Percentiles rank a stretch among this genome's conserved stretches.
Conservation (phyloP, 805 yeast species). For the Candida corydali region DNA sequence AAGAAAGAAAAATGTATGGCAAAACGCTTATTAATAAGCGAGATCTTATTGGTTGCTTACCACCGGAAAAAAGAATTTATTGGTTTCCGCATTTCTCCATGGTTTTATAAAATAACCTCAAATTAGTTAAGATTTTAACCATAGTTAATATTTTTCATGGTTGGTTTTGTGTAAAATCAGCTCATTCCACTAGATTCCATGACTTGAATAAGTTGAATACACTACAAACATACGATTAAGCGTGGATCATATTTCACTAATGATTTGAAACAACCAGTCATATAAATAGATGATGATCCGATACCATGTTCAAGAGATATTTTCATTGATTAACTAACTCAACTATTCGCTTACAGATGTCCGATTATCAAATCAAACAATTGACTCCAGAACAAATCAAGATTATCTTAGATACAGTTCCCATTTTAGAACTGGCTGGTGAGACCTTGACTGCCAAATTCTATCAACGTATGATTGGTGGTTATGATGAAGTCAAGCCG, state of each 20-base stretch:
- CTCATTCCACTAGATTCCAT: too few relatives aligned
- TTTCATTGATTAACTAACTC: background rate
- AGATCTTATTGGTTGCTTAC: background rate
- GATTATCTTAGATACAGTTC: constrained; percentile 46
- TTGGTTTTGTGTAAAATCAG: too few relatives aligned
- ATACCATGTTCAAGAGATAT: background rate
- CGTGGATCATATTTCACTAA: too few relatives aligned
- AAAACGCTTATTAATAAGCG: background rate
- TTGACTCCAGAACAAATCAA: constrained; percentile 27
- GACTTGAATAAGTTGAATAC: too few relatives aligned
- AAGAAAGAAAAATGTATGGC: too few relatives aligned
- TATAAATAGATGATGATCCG: too few relatives aligned
- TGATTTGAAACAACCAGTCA: too few relatives aligned
- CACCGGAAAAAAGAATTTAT: background rate
- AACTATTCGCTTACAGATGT: background rate
- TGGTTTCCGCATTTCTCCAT: background rate
- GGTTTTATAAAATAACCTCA: too few relatives aligned
- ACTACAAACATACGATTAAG: background rate
- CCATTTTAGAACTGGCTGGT: constrained; percentile 55
- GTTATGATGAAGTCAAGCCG: constrained; percentile 52
- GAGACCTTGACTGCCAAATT: constrained; percentile 49
- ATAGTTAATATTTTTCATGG: too few relatives aligned
- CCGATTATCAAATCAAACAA: constrained; percentile 19
- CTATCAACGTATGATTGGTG: constrained; percentile 51
- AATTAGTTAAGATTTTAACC: too few relatives aligned